Evolutionary conservation across 352 stramenopile species (phyloP).

Genomic region (Pythium aristosporum): DNA sequence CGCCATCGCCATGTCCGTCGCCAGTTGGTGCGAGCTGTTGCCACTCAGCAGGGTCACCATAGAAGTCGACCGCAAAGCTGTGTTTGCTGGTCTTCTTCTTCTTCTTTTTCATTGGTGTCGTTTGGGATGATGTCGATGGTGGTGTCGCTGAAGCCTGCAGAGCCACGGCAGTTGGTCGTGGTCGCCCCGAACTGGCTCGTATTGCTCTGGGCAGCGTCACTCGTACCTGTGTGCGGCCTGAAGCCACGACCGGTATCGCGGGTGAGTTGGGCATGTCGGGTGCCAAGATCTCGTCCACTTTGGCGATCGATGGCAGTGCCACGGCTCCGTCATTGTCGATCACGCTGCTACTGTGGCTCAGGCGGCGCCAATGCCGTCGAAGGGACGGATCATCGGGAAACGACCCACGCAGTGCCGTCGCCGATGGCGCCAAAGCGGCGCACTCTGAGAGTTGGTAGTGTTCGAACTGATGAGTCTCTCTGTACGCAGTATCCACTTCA

Average conservation of each 20-base stretch:
- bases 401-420: conserved; percentile 31
- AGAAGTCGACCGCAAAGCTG: conserved; percentile 13
- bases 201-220: conserved; percentile 15
- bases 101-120: background rate
- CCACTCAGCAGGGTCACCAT: conserved; percentile 5
- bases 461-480: conserved; percentile 34
- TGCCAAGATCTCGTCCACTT: background rate
- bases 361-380: conserved; percentile 1
- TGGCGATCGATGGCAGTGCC: background rate
- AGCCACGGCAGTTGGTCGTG: background rate
- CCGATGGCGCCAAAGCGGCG: background rate
- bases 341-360: background rate
- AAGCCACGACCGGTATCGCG: background rate
- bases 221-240: conserved; percentile 6
- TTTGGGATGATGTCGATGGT: background rate
- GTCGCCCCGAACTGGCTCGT: background rate
- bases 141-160: background rate
- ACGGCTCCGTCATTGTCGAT: background rate
- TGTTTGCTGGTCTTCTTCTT: background rate
- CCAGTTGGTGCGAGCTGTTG: background rate
- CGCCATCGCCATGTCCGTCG: background rate
- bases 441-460: conserved; percentile 36
- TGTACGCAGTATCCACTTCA: conserved; percentile 29
- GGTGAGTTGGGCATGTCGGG: background rate
- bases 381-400: conserved; percentile 34